Conservation (phyloP, 768 basidiomycete species). For the Tubosaeta brunneosetosa region DNA sequence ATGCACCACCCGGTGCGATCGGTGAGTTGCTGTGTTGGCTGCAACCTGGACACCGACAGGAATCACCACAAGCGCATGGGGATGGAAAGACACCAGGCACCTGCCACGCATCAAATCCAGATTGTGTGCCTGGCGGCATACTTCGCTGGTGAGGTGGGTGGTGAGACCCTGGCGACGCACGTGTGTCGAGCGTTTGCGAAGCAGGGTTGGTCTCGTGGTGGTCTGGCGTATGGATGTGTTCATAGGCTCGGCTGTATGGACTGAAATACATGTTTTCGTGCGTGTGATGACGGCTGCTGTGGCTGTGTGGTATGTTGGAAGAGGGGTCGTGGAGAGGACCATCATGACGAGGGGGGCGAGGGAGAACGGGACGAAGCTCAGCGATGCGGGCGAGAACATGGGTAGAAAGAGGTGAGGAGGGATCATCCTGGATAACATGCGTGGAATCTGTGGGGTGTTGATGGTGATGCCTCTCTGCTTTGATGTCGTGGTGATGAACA, state of each 20-base stretch:
- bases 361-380: slow-evolving; percentile 66
- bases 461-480: slow-evolving; percentile 24
- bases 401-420: slow-evolving; percentile 32
- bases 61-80: slow-evolving; percentile 58
- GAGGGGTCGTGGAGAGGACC: slow-evolving; percentile 49
- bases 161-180: slow-evolving; percentile 19
- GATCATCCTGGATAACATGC: slow-evolving; percentile 5
- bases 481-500: slow-evolving; percentile 27
- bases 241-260: slow-evolving; percentile 68
- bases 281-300: slow-evolving; percentile 41
- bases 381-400: slow-evolving; percentile 59
- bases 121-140: slow-evolving; percentile 23
- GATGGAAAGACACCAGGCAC: slow-evolving; percentile 37
- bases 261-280: slow-evolving; percentile 53
- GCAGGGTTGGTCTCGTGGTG: slow-evolving; percentile 24
- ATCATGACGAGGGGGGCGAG: slow-evolving; percentile 44
- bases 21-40: slow-evolving; percentile 45
- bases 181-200: slow-evolving; percentile 14
- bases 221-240: slow-evolving; percentile 39
- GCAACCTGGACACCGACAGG: slow-evolving; percentile 63
- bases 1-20: slow-evolving; percentile 34
- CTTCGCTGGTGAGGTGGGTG: slow-evolving; percentile 25
- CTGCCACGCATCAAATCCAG: slow-evolving; percentile 23
- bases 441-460: slow-evolving; percentile 16
- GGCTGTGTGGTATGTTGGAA: slow-evolving; percentile 38